Conservation (phyloP, 306 rosid genomes). For the Abrus pulchellus region DNA sequence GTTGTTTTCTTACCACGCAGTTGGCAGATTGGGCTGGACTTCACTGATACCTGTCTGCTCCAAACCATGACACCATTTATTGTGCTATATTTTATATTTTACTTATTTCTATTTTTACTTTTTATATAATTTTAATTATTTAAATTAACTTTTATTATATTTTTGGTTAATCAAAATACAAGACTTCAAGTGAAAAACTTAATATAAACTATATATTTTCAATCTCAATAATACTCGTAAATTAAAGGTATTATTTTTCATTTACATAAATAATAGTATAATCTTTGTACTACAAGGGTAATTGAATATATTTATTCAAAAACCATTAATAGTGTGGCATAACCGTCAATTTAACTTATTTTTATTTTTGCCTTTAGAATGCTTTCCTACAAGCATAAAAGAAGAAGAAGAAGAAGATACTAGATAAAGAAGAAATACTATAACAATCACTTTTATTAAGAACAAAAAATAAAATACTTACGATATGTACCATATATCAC, state of each 20-base stretch:
- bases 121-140: too few species aligned
- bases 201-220: neutral
- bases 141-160: too few species aligned
- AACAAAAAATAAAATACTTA: neutral
- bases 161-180: too few species aligned
- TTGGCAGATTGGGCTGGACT: constrained; percentile 24
- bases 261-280: neutral
- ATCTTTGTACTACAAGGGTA: neutral
- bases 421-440: neutral
- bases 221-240: neutral
- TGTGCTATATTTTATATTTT: neutral
- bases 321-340: neutral
- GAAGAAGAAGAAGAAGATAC: neutral
- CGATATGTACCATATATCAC: constrained; percentile 14
- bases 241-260: neutral
- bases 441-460: constrained; percentile 6
- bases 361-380: neutral
- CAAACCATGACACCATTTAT: neutral
- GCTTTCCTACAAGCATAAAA: neutral
- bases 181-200: too few species aligned
- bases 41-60: constrained; percentile 17
- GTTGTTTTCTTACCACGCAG: constrained; percentile 7
- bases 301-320: neutral
- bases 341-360: neutral
- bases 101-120: too few species aligned